Evolutionary conservation across 2,329 filamentous ascomycete species (phyloP).

Genomic region (Pseudogymnoascus sp.): DNA sequence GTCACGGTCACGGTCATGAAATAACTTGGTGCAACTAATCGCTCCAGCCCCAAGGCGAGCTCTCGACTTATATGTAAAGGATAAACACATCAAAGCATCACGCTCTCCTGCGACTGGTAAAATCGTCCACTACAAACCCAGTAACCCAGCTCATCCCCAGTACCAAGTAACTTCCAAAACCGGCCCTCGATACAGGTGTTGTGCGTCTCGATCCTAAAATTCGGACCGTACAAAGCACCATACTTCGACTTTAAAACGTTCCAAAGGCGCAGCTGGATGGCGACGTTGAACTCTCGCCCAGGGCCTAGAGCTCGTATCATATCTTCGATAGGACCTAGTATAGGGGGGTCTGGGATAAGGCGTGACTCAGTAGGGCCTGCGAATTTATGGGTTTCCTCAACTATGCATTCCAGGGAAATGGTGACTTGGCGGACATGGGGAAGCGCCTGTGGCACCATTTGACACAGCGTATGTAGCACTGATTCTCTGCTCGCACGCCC

Average conservation of each 20-base stretch:
- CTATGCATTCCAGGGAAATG: not conserved
- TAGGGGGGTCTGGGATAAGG: not conserved
- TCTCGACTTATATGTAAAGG: no score
- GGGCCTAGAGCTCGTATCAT: not conserved
- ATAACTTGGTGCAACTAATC: no score
- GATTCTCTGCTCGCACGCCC: not conserved
- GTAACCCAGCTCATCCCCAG: not conserved
- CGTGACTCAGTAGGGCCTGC: no score
- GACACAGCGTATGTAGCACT: not conserved
- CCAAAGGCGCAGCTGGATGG: not conserved
- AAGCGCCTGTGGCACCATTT: not conserved
- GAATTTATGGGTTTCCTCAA: no score
- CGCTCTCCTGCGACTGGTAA: no score
- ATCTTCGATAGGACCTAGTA: not conserved
- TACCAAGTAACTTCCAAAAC: not conserved
- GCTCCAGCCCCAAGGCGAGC: no score
- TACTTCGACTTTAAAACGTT: not conserved
- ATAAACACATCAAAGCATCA: no score
- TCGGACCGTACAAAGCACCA: not conserved
- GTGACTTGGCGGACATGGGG: not conserved
- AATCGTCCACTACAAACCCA: not conserved
- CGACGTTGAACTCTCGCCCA: not conserved
- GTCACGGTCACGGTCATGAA: no score
- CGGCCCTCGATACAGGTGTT: not conserved
- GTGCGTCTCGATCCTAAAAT: not conserved